Evolutionary conservation across 495 filamentous ascomycete species (phyloP), one percentile per base, ranked within the genome.

Genomic region (Penicillium atrosanguineum): DNA sequence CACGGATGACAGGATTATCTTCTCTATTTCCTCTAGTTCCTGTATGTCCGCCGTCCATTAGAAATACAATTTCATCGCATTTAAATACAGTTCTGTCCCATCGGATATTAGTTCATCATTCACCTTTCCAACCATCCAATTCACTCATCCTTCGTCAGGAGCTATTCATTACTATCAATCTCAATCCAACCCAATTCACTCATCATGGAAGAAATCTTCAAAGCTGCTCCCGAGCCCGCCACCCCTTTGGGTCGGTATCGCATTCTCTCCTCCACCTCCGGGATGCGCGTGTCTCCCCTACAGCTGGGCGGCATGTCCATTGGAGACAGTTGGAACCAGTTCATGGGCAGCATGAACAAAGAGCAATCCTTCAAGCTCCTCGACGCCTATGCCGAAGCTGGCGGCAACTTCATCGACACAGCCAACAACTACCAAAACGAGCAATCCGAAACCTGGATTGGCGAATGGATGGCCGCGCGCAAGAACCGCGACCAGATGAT

Each of bases 271-370:
- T 72, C 82, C 18, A 76, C 67, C 0, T 83, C 84, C 4, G 83
- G 80, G 7, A 69, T 87, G 53, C 74, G 76, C 20, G 83, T 86
- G 8, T 83, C 79, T 7, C 85, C 85, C 6, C 68, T 86, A 21
- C 75, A 74, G 25, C 75, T 87, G 3, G 85, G 85, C 3, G 80
- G 76, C 18, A 86, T 87, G 83, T 80, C 73, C 55, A 79, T 88
- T 55, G 85, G 85, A 36, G 70, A 78, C 11, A 68, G 65, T 3
- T 87, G 78, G 79, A 61, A 64, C 34, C 47, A 70, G 23, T 67
- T 73, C 53, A 72, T 84, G 68, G 77, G 80, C 21, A 75, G 77
- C 48, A 75, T 74, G 65, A 49, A 56, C 64, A 78, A 79, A 48
- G 72, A 75, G 16, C 55, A 62, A 15, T 62, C 71, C 7, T 79